Conservation (phyloP, 108 stramenopile species). For the Nitzschia putrida region DNA sequence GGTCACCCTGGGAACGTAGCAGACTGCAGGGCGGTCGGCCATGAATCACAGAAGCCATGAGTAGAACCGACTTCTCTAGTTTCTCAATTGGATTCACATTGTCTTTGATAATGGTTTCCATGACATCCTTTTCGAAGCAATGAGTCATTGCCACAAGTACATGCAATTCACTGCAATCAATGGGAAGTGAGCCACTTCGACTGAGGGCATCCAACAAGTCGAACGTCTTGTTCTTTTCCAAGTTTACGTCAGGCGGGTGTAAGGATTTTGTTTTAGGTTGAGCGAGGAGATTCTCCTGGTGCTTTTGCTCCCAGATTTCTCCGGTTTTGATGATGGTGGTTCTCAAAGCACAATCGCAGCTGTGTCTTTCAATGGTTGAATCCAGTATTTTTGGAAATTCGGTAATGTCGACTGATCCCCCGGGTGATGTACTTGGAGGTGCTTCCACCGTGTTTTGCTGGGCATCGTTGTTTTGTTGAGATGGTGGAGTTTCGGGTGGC, state of each 20-base stretch:
- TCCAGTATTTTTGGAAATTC: constrained; percentile 69
- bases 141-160: constrained; percentile 85
- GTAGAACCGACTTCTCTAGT: constrained; percentile 74
- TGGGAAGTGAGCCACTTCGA: constrained; percentile 75
- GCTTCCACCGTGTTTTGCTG: too few relatives aligned
- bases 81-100: constrained; percentile 89
- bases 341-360: constrained; percentile 52
- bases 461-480: background rate
- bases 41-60: constrained; percentile 68
- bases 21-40: constrained; percentile 11
- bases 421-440: background rate
- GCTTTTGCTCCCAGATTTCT: constrained; percentile 45
- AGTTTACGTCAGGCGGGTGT: constrained; percentile 32
- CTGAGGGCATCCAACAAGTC: constrained; percentile 86
- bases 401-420: constrained; percentile 55
- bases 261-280: too few relatives aligned
- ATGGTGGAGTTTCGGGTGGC: background rate
- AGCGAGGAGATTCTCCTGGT: background rate
- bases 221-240: constrained; percentile 75
- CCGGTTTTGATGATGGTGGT: constrained; percentile 68
- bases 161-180: constrained; percentile 71
- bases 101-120: constrained; percentile 75
- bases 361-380: constrained; percentile 50
- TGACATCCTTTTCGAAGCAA: constrained; percentile 79
- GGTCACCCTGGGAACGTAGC: constrained; percentile 10